Evolutionary conservation across 768 basidiomycete genomes (phyloP).

Genomic region (Leccinum broughii): DNA sequence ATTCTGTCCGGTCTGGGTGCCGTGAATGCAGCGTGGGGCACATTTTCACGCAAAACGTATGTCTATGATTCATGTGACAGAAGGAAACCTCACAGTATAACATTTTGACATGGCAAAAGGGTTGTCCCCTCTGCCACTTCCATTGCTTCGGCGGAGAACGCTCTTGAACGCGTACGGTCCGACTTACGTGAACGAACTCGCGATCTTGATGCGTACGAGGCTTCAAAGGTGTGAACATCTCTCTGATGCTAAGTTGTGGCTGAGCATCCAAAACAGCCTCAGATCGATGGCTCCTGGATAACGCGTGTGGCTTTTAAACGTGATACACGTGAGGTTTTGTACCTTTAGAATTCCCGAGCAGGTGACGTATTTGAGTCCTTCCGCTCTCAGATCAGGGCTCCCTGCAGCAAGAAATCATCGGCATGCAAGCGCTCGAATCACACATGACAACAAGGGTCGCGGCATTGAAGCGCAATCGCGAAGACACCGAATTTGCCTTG

Average conservation of each 20-base stretch:
- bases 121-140: conserved; percentile 27
- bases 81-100: conserved; percentile 9
- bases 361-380: not conserved
- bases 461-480: conserved; percentile 47
- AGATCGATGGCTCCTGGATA: conserved; percentile 29
- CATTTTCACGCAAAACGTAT: conserved; percentile 26
- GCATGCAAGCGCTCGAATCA: conserved; percentile 65
- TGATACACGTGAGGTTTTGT: conserved; percentile 31
- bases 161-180: conserved; percentile 57
- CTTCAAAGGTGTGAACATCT: conserved; percentile 27
- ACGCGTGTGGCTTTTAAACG: conserved; percentile 33
- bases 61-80: conserved; percentile 20
- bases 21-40: conserved; percentile 61
- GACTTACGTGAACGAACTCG: conserved; percentile 46
- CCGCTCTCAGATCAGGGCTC: conserved; percentile 35
- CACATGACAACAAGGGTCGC: conserved; percentile 64
- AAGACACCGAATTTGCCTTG: conserved; percentile 47
- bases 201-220: conserved; percentile 26
- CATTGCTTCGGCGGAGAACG: conserved; percentile 54
- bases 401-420: conserved; percentile 56
- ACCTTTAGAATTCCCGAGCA: not conserved
- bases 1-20: conserved; percentile 79
- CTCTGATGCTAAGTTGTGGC: conserved; percentile 4
- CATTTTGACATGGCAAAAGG: conserved; percentile 17
- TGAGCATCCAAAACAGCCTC: conserved; percentile 23